A percentile compares a stretch with the other conserved stretches of the same genome.
Conservation (phyloP, 108 stramenopile genomes). For the Stephanodiscus triporus region DNA sequence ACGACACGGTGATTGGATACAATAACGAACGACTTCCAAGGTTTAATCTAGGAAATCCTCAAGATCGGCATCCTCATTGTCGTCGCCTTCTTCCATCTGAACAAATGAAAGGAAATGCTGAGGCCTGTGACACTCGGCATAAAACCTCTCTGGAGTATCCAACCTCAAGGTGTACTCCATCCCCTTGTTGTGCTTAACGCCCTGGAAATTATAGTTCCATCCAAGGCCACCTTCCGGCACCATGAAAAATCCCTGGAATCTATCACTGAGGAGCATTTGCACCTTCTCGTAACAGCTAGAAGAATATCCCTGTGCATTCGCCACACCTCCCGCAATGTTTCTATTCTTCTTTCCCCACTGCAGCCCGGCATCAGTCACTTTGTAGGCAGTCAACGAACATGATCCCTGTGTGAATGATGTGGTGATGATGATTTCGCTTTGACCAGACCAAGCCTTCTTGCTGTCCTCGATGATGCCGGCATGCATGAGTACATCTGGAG, state of each 20-base stretch:
- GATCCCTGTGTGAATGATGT: slow-evolving; percentile 98
- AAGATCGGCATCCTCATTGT: slow-evolving; percentile 86
- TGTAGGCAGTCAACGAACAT: slow-evolving; percentile 97
- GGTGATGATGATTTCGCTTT: slow-evolving; percentile 95
- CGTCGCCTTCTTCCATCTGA: slow-evolving; percentile 91
- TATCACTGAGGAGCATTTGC: slow-evolving; percentile 97
- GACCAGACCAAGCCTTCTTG: slow-evolving; percentile 86
- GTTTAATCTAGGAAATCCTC: slow-evolving; percentile 83
- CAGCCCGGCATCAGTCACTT: slow-evolving; percentile 89
- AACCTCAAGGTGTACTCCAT: slow-evolving; percentile 95
- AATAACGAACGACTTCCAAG: too few species aligned
- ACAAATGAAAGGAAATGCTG: slow-evolving; percentile 98
- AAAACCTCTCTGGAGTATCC: slow-evolving; percentile 91
- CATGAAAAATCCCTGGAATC: slow-evolving; percentile 98
- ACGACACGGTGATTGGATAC: too few species aligned
- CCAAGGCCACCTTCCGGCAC: slow-evolving; percentile 91
- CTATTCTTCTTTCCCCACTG: slow-evolving; percentile 97
- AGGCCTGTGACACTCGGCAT: slow-evolving; percentile 96
- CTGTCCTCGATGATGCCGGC: slow-evolving; percentile 88
- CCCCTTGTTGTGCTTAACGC: slow-evolving; percentile 89
- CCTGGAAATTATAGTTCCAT: slow-evolving; percentile 99
- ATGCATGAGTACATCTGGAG: slow-evolving; percentile 93
- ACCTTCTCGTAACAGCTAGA: slow-evolving; percentile 97
- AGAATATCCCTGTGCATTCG: slow-evolving; percentile 91
- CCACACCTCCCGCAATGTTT: slow-evolving; percentile 86